A percentile compares a stretch with the other conserved stretches of the same genome.
Evolutionary conservation across 2,329 filamentous ascomycete species (phyloP).

Genomic region (Berkeleyomyces rouxiae): DNA sequence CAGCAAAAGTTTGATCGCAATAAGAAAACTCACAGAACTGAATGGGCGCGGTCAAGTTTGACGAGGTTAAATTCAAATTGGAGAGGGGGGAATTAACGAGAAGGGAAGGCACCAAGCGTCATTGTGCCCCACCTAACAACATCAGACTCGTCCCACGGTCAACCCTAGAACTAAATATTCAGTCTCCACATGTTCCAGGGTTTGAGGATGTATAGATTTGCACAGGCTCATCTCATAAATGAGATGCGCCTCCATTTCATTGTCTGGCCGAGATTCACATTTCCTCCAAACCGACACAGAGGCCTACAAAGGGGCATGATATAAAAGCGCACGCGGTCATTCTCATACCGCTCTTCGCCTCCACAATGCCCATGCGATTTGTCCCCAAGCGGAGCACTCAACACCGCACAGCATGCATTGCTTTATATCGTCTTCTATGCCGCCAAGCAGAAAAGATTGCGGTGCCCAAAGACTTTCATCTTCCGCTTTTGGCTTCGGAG

Average conservation of each 20-base stretch:
- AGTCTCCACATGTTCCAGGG: background rate
- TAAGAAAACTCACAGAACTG: background rate
- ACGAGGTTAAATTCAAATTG: background rate
- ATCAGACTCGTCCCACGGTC: background rate
- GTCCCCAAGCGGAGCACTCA: slow-evolving; percentile 34
- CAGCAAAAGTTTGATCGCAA: background rate
- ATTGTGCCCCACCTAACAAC: background rate
- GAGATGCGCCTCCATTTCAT: no score
- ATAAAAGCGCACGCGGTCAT: background rate
- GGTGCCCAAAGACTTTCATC: slow-evolving; percentile 29
- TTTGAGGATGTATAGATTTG: background rate
- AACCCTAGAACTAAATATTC: background rate
- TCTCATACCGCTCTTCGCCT: background rate
- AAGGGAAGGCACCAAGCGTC: background rate
- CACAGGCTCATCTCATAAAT: background rate
- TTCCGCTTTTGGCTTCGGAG: slow-evolving; percentile 1
- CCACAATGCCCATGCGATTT: slow-evolving; percentile 22
- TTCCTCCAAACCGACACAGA: background rate
- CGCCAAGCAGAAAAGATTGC: slow-evolving; percentile 36
- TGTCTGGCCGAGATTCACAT: background rate
- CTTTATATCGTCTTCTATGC: slow-evolving; percentile 56
- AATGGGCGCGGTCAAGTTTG: background rate
- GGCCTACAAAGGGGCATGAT: background rate
- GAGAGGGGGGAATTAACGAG: background rate
- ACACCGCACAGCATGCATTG: slow-evolving; percentile 42